Base-by-base conservation (phyloP, 2,329 filamentous ascomycete genomes). In the Xylaria hypoxylon region DNA sequence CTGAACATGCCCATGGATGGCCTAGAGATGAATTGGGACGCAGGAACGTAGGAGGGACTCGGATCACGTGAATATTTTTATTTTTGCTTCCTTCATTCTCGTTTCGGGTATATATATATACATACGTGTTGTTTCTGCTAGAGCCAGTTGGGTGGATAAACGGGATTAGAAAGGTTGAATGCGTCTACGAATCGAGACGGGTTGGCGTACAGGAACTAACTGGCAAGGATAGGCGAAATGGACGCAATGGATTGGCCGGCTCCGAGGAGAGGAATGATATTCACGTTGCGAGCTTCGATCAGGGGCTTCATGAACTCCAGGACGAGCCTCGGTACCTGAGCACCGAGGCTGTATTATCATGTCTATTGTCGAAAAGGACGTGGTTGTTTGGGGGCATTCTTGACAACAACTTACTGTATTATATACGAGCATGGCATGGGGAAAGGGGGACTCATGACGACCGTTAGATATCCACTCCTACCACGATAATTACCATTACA, bases 1-100 rank as follows among this genome's bases (percentile, higher is more conserved):
- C 77, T 88, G 83, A 85, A 83, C 61, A 70, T 64, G 28, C 84
- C 86, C 0, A 87, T 90, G 82, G 87, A 89, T 69, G 83, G 84
- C 11, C 87, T 90, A 84, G 86, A 87, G 69, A 77, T 86, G 64
- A 77, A 75, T 19, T 86, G 85, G 85, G 83, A 85, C 64, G 76
- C 74, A 8, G 69, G 72, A 11, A 65, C 74, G 22, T 73, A 66
- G 59, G 59, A 48, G 8, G 55, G 13, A 17, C 28, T 50, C 52
- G 60, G 7, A 44, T 51, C 31, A 17, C 44, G 42, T 50, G 31
- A 51, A 57, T 3, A 4, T 53, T 28, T 13, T 45, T 59, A 5
- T 24, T 26, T 31, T 19, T 28, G n/a, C 17, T 38, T 42, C 15
- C 33, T 15, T n/a, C 13, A 3, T 38, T 33, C 35, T 55, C 7